Conservation (phyloP, 164 flowering plant genomes). For the Dillenia turbinata region DNA sequence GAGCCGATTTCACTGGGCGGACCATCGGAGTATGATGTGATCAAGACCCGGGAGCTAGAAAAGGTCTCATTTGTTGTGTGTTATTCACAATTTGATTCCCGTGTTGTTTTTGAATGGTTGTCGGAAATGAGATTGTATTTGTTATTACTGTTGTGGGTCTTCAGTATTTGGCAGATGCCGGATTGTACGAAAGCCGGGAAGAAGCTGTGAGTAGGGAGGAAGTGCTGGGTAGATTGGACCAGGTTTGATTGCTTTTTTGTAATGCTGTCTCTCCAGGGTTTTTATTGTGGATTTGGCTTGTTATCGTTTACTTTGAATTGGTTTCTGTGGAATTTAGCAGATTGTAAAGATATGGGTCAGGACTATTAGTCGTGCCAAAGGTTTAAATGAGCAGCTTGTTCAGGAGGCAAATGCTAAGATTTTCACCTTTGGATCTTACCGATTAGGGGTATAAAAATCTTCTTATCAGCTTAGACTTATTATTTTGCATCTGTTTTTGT, state of each 20-base stretch:
- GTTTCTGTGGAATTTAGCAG: slow-evolving; percentile 30
- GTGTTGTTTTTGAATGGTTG: neutral
- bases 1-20: slow-evolving; percentile 56
- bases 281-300: neutral
- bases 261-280: neutral
- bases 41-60: slow-evolving; percentile 40
- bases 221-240: slow-evolving; percentile 94
- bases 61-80: slow-evolving; percentile 29
- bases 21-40: slow-evolving; percentile 41
- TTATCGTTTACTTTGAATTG: slow-evolving; percentile 1
- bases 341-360: slow-evolving; percentile 95
- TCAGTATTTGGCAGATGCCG: slow-evolving; percentile 68
- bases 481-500: no score
- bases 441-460: slow-evolving; percentile 79
- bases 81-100: neutral
- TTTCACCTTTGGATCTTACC: slow-evolving; percentile 96
- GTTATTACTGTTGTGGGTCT: slow-evolving; percentile 3
- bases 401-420: slow-evolving; percentile 97
- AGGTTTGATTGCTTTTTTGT: slow-evolving; percentile 43
- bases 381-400: slow-evolving; percentile 82
- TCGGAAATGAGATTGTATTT: neutral
- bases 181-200: slow-evolving; percentile 78
- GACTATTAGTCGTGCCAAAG: slow-evolving; percentile 68
- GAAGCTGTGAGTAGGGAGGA: slow-evolving; percentile 95
- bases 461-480: neutral